These are phyloP conservation scores for Ophiocordyceps unilateralis DNA, from an alignment of 2,329 filamentous ascomycete genomes.

Conservation along the genomic window DNA sequence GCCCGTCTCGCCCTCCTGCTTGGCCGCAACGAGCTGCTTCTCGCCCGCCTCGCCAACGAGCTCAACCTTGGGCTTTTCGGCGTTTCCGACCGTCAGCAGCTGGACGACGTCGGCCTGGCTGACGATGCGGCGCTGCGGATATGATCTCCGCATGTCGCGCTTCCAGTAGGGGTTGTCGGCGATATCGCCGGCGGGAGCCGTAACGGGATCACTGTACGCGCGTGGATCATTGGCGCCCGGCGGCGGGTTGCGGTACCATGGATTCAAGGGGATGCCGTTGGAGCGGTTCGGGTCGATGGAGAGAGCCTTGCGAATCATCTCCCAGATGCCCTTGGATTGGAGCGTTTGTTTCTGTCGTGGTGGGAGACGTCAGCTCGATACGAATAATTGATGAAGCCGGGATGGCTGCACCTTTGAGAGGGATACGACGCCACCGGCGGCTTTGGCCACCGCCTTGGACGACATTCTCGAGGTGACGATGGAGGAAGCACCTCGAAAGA, in stretches of 20 bases:
- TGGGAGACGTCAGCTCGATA: slow-evolving; percentile 1
- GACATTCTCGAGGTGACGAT: slow-evolving; percentile 29
- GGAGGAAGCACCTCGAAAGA: not conserved
- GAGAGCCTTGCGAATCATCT: slow-evolving; percentile 58
- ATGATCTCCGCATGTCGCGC: slow-evolving; percentile 69
- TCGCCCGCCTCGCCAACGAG: slow-evolving; percentile 46
- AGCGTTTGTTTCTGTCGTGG: slow-evolving; percentile 76
- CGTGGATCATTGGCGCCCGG: slow-evolving; percentile 23
- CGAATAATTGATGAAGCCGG: not conserved
- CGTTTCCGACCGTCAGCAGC: slow-evolving; percentile 71
- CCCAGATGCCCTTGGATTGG: slow-evolving; percentile 80
- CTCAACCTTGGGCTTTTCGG: slow-evolving; percentile 64
- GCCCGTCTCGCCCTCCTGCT: slow-evolving; percentile 57
- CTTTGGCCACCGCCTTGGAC: slow-evolving; percentile 40
- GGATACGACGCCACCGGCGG: slow-evolving; percentile 33
- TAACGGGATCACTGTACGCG: slow-evolving; percentile 21
- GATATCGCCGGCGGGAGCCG: slow-evolving; percentile 40
- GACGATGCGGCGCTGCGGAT: slow-evolving; percentile 65
- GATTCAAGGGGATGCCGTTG: slow-evolving; percentile 81
- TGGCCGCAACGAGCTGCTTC: slow-evolving; percentile 55
- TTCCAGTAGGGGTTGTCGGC: slow-evolving; percentile 51
- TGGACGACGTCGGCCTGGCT: slow-evolving; percentile 73
- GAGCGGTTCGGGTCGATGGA: slow-evolving; percentile 78
- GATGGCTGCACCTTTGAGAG: slow-evolving; percentile 39
- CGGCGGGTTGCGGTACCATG: slow-evolving; percentile 75